Evolutionary conservation across 805 yeast species (phyloP).

Genomic region (Candida krabiensis): DNA sequence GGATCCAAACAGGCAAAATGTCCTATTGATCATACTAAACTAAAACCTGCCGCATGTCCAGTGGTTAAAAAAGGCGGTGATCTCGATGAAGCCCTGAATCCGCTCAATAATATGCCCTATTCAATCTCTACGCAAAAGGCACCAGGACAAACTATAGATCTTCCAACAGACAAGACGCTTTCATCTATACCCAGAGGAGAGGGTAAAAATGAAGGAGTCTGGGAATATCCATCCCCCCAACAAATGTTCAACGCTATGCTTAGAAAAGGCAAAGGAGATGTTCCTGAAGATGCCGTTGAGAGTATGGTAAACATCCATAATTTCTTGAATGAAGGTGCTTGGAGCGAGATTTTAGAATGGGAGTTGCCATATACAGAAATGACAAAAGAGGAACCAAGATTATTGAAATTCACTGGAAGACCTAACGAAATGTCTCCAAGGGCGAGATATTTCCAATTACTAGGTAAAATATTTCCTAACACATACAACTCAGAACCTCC

Average conservation of each 20-base stretch:
- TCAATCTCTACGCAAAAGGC: constrained; percentile 62
- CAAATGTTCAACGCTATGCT: constrained; percentile 99
- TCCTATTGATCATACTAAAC: constrained; percentile 28
- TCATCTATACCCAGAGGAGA: constrained; percentile 88
- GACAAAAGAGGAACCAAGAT: constrained; percentile 65
- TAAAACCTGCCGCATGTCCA: constrained; percentile 29
- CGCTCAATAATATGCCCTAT: constrained; percentile 87
- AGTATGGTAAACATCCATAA: constrained; percentile 97
- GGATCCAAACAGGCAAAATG: constrained; percentile 24
- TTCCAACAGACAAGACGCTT: constrained; percentile 81
- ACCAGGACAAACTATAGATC: constrained; percentile 75
- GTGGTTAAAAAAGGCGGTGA: constrained; percentile 34
- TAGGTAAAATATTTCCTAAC: constrained; percentile 72
- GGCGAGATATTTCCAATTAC: constrained; percentile 64
- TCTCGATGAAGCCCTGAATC: constrained; percentile 52
- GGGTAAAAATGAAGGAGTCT: constrained; percentile 61
- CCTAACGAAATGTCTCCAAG: constrained; percentile 87
- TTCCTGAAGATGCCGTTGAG: constrained; percentile 94
- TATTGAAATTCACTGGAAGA: constrained; percentile 85
- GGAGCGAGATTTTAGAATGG: constrained; percentile 94
- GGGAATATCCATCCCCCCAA: constrained; percentile 99
- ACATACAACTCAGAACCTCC: constrained; percentile 80
- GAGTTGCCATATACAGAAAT: constrained; percentile 66
- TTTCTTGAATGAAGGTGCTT: constrained; percentile 94
- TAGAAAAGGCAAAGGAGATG: constrained; percentile 86